phyloP scores from a whole-genome alignment of 1,284 basidiomycete species.

The Cystobasidium slooffiae region DNA sequence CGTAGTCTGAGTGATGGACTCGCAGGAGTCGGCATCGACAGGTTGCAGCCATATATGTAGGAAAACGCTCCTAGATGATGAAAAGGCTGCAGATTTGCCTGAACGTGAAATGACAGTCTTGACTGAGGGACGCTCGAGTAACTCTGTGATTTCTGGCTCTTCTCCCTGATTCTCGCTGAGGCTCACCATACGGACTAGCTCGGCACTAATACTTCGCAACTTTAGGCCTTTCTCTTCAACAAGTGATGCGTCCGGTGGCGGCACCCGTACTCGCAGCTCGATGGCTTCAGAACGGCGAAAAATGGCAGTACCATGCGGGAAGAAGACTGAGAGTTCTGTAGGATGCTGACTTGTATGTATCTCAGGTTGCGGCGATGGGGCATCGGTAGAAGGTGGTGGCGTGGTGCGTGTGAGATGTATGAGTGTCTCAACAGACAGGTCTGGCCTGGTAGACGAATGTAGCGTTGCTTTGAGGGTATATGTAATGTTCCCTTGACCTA shows the following conservation, averaged over 20 bases:
- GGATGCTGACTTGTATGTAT: conserved; percentile 32
- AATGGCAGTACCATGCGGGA: conserved; percentile 35
- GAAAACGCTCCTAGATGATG: conserved; percentile 38
- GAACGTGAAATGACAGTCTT: conserved; percentile 35
- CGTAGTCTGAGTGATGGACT: conserved; percentile 43
- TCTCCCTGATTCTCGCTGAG: conserved; percentile 6
- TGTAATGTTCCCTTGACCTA: conserved; percentile 21
- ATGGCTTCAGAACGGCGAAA: conserved; percentile 36
- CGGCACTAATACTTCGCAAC: conserved; percentile 30
- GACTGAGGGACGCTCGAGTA: conserved; percentile 28
- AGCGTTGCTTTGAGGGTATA: conserved; percentile 38
- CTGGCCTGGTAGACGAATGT: conserved; percentile 3
- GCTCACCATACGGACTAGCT: conserved; percentile 23
- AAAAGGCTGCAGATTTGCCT: conserved; percentile 44
- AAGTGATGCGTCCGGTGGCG: conserved; percentile 34
- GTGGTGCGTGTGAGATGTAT: conserved; percentile 34
- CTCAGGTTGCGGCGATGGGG: conserved; percentile 12
- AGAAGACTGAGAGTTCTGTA: conserved; percentile 32
- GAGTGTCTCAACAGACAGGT: conserved; percentile 8
- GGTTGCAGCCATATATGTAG: conserved; percentile 44
- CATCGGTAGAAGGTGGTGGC: conserved; percentile 7
- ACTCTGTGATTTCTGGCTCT: conserved; percentile 21
- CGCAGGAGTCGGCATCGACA: conserved; percentile 37
- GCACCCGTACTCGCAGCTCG: conserved; percentile 40
- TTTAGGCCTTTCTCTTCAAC: conserved; percentile 43